Conservation (phyloP, 805 yeast species). For the Cyberlindnera veronae region DNA sequence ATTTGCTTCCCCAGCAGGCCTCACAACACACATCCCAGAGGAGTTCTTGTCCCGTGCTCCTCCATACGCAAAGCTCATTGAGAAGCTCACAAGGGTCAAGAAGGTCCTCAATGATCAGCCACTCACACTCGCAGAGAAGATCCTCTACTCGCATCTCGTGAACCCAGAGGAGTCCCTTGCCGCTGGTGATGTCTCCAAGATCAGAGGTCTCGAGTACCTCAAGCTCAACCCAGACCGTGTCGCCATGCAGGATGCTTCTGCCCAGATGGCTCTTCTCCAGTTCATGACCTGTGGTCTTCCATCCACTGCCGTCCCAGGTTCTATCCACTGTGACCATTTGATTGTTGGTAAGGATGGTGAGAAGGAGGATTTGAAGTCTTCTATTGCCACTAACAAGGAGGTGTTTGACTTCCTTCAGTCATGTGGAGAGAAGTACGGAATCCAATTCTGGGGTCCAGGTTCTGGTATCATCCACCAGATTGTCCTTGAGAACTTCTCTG, state of each 20-base stretch:
- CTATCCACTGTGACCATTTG: slow-evolving; percentile 97
- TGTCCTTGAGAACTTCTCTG: slow-evolving; percentile 92
- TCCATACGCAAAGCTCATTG: slow-evolving; percentile 75
- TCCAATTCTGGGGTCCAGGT: slow-evolving; percentile 99
- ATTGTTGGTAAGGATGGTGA: slow-evolving; percentile 97
- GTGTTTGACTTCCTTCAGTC: slow-evolving; percentile 92
- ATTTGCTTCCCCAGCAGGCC: slow-evolving; percentile 22
- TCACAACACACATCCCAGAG: slow-evolving; percentile 39
- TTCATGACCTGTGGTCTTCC: slow-evolving; percentile 96
- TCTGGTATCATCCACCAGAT: slow-evolving; percentile 99
- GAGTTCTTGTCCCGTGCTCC: slow-evolving; percentile 74
- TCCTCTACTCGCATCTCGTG: slow-evolving; percentile 87
- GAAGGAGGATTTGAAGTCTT: slow-evolving; percentile 70
- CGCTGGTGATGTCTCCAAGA: slow-evolving; percentile 45
- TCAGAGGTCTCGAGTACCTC: slow-evolving; percentile 86
- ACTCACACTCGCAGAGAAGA: slow-evolving; percentile 90
- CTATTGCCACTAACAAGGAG: slow-evolving; percentile 85
- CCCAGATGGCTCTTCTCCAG: slow-evolving; percentile 98
- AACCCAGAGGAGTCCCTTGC: slow-evolving; percentile 81
- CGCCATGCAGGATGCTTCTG: slow-evolving; percentile 99
- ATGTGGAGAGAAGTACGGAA: slow-evolving; percentile 92
- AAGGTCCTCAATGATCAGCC: slow-evolving; percentile 66
- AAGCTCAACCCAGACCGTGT: slow-evolving; percentile 96
- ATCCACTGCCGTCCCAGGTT: slow-evolving; percentile 85
- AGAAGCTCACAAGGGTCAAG: slow-evolving; percentile 61